A percentile compares a stretch with the other conserved stretches of the same genome.
These are phyloP conservation scores for Cardamine resedifolia DNA, from an alignment of 345 rosid genomes.

Conservation along the genomic window DNA sequence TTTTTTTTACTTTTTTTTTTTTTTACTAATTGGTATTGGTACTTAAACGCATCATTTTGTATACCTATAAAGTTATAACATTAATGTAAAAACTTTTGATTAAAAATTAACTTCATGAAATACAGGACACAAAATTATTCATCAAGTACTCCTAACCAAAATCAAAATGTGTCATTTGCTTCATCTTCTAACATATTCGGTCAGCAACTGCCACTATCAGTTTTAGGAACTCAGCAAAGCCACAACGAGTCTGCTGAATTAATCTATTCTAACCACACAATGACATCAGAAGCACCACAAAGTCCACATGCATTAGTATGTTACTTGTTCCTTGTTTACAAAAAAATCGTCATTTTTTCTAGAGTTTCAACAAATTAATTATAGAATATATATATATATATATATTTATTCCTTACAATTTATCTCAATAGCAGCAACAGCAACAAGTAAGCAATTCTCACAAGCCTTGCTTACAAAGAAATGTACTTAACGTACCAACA, in stretches of 20 bases:
- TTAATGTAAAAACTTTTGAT: too few relatives aligned
- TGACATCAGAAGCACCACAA: neutral
- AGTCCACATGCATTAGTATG: neutral
- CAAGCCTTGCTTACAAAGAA: neutral
- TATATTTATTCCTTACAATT: too few relatives aligned
- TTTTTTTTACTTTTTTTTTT: too few relatives aligned
- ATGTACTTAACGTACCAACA: neutral
- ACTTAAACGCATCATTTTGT: neutral
- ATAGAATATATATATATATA: too few relatives aligned
- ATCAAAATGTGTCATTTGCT: neutral
- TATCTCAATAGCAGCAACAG: neutral
- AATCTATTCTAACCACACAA: too few relatives aligned
- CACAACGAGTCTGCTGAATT: neutral
- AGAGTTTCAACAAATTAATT: too few relatives aligned
- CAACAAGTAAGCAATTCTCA: neutral
- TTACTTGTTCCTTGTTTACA: too few relatives aligned
- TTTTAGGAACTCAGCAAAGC: neutral
- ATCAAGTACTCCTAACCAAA: neutral
- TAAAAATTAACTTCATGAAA: too few relatives aligned
- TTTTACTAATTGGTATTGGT: neutral
- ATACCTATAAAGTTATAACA: neutral
- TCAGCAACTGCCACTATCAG: neutral
- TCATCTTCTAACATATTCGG: neutral
- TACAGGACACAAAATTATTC: neutral
- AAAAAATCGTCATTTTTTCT: too few relatives aligned